These are phyloP conservation scores for Niveomyces coronatus DNA, from an alignment of 2,329 filamentous ascomycete species.

Conservation along the genomic window DNA sequence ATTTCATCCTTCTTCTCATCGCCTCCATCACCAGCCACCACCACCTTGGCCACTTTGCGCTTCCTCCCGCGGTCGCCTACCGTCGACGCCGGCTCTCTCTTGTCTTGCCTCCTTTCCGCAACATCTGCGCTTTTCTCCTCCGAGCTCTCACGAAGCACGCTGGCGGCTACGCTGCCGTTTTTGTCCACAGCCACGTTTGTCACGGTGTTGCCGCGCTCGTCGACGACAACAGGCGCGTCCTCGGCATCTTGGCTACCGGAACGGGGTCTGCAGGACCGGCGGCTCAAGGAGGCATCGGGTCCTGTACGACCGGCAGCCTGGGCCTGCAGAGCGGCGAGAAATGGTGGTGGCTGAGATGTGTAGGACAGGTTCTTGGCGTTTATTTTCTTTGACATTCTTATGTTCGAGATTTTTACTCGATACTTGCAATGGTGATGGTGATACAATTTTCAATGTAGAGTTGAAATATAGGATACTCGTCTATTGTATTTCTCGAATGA, in stretches of 20 bases:
- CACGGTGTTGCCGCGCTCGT: conserved; percentile 60
- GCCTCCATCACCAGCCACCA: conserved; percentile 26
- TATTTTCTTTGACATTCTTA: conserved; percentile 43
- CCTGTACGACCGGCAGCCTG: conserved; percentile 33
- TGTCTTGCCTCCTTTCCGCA: conserved; percentile 15
- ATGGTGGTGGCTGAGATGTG: conserved; percentile 41
- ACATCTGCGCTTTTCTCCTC: conserved; percentile 18
- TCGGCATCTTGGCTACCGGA: conserved; percentile 62
- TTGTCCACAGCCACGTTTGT: conserved; percentile 33
- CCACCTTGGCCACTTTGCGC: conserved; percentile 42
- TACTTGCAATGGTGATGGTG: no score
- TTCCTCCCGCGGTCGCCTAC: conserved; percentile 34
- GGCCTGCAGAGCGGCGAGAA: conserved; percentile 42
- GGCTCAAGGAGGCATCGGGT: conserved; percentile 39
- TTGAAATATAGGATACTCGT: no score
- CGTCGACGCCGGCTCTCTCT: conserved; percentile 18
- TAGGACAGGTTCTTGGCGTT: conserved; percentile 57
- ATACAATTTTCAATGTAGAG: no score
- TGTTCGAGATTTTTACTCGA: no score
- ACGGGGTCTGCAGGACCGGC: conserved; percentile 41
- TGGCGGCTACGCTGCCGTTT: conserved; percentile 31
- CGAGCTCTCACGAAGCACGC: conserved; percentile 1
- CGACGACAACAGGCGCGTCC: conserved; percentile 64
- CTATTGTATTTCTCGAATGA: no score
- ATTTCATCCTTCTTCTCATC: conserved; percentile 13